Base-by-base conservation (phyloP, 2,329 filamentous ascomycete species). In the Sclerotinia subarctica region DNA sequence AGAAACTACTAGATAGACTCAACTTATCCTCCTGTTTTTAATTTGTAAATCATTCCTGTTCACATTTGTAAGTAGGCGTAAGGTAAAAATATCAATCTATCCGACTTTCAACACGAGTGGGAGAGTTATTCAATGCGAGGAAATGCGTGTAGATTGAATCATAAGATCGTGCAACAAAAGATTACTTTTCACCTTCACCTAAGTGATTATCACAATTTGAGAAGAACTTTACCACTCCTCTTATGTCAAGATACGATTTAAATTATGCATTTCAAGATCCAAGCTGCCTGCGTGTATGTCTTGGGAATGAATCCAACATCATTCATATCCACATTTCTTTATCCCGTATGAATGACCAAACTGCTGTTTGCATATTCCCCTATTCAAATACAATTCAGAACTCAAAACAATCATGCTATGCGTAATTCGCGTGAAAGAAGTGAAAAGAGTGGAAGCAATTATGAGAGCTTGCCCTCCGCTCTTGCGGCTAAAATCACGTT, bases 381-480 rank as follows among this genome's bases (percentile, higher is more conserved):
- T 64, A 64, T 54, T 26, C 54, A 35, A 62, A 53, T 63, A 54
- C 59, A 53, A 54, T 47, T 64, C n/a, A 42, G 26, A 53, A 54
- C 38, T 35, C 51, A 64, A 46, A 54, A 47, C 15, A 44, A 53
- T n/a, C 11, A 32, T n/a, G 26, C 44, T 29, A 32, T 15, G 44
- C 64, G 51, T 42, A 35, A 26, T 19, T 44, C 26, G 26, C 17
- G 49, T 46, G 42, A 38, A 32, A 24, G 24, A 1, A 32, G 38
- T 44, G 21, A 47, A 60, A 21, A 42, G 44, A 62, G 51, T 76
- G 26, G 24, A 42, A 29, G 17, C 46, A 19, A 60, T 42, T 80
- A 86, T 70, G 77, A 79, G 70, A 92, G 81, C 79, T 92, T 93
- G 73, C 91, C 90, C 29, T 92, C 89, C 44, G 86, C 84, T 76